phyloP scores from a whole-genome alignment of 352 stramenopile species.

The Phytopythium litorale region DNA sequence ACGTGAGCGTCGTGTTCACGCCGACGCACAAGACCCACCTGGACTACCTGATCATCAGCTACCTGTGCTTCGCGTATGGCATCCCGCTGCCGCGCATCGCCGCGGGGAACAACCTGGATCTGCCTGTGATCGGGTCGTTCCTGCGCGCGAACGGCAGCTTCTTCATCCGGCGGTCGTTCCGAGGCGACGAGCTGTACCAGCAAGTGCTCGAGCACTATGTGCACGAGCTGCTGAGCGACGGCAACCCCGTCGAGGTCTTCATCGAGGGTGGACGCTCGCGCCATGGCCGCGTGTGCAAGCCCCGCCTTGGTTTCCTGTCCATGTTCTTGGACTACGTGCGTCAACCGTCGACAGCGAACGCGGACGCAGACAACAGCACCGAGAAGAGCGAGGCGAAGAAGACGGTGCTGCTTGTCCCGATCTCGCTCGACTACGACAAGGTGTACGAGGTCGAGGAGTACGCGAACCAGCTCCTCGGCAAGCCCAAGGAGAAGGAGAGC shows the following conservation, averaged over 20 bases:
- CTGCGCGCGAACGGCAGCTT: slow-evolving; percentile 86
- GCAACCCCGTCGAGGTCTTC: slow-evolving; percentile 87
- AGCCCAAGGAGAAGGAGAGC: slow-evolving; percentile 82
- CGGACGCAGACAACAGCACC: background rate
- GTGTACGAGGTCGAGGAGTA: slow-evolving; percentile 88
- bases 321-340: slow-evolving; percentile 71
- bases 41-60: slow-evolving; percentile 90
- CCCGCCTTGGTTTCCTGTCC: slow-evolving; percentile 62
- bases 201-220: slow-evolving; percentile 85
- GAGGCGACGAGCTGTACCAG: slow-evolving; percentile 72
- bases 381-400: slow-evolving; percentile 25
- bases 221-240: slow-evolving; percentile 72
- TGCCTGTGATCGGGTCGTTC: slow-evolving; percentile 77
- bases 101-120: slow-evolving; percentile 84
- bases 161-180: slow-evolving; percentile 86
- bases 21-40: slow-evolving; percentile 89
- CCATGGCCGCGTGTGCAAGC: slow-evolving; percentile 73
- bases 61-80: slow-evolving; percentile 86
- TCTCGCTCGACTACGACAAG: slow-evolving; percentile 89
- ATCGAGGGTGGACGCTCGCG: slow-evolving; percentile 84
- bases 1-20: slow-evolving; percentile 78
- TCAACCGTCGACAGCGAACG: background rate
- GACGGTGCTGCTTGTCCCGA: slow-evolving; percentile 72
- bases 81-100: slow-evolving; percentile 83
- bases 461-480: slow-evolving; percentile 81